Base-by-base conservation (phyloP, 768 basidiomycete genomes). In the Suillus brevipes region DNA sequence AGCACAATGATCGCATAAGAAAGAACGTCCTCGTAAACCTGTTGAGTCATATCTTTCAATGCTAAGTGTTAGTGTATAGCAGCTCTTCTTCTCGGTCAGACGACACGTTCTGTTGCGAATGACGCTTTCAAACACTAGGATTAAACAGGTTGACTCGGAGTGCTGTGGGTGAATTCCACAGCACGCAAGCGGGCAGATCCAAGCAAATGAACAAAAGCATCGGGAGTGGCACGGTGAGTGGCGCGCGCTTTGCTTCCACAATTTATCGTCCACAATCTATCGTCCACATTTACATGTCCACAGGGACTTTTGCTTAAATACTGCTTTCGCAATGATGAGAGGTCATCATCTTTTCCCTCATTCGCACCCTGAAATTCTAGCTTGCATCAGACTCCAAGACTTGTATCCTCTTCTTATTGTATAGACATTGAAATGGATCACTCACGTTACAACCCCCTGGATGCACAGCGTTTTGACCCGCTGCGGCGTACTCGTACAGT, bases 401-500 rank as follows among this genome's bases (percentile, higher is more conserved):
- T 20, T 9, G 2, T 18, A 18, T 31, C 25, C 8, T 31, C 7
- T 52, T 52, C 8, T 31, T 16, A 3, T 28, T 28, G 23, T 18
- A 59, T 34, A 34, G 52, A 20, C 31, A 34, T 34, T 20, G 31
- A 55, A 36, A 75, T 73, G 68, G 25, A 23, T 50, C 23, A 3
- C 25, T 4, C 50, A 28, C 8, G 16, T 28, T 8, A 16, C 7
- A 28, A 52, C 50, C 25, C 25, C 25, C 14, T 28, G 50, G 50
- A 28, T 8, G 25, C 50, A 28, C 50, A 52, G 8, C 50, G 50
- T 52, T 52, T 52, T 25, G 25, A 52, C 50, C 50, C 50, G 3
- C 50, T 52, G 8, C 25, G 8, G 28, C 50, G 49, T 25, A 52
- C 50, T 18, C 14, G 64, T 62, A 68, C 66, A 64, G 75, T 76